A percentile compares a stretch with the other conserved stretches of the same genome.
These are phyloP conservation scores for Calonectria hongkongensis DNA, from an alignment of 2,329 filamentous ascomycete species.

Conservation along the genomic window DNA sequence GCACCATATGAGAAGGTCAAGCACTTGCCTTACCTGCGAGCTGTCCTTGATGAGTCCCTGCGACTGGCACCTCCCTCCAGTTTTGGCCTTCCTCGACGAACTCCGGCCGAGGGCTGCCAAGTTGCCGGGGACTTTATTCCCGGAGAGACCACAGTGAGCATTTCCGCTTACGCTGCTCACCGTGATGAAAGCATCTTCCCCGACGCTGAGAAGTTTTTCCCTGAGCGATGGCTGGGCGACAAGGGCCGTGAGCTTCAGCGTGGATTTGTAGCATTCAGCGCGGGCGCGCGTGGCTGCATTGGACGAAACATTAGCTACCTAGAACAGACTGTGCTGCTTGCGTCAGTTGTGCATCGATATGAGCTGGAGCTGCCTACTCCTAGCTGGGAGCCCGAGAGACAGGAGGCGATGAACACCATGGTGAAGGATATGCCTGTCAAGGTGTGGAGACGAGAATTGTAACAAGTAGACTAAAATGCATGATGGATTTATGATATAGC, in stretches of 20 bases:
- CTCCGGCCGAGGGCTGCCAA: conserved; percentile 54
- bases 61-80: conserved; percentile 57
- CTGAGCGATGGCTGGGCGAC: conserved; percentile 64
- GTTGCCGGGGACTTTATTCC: conserved; percentile 59
- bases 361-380: conserved; percentile 58
- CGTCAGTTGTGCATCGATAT: conserved; percentile 65
- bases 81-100: conserved; percentile 54
- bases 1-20: conserved; percentile 70
- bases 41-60: conserved; percentile 70
- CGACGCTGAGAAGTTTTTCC: conserved; percentile 61
- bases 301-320: conserved; percentile 64
- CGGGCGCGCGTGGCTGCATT: conserved; percentile 63
- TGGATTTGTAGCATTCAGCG: conserved; percentile 64
- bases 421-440: conserved; percentile 50
- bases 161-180: conserved; percentile 62
- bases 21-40: conserved; percentile 70
- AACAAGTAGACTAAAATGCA: conserved; percentile 25
- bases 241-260: conserved; percentile 59
- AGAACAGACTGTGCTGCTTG: conserved; percentile 67
- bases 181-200: conserved; percentile 63
- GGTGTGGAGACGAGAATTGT: conserved; percentile 43
- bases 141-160: conserved; percentile 61
- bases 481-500: neutral
- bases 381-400: conserved; percentile 45
- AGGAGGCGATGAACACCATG: conserved; percentile 50